Conservation (phyloP, 805 yeast species). For the Candida krabiensis region DNA sequence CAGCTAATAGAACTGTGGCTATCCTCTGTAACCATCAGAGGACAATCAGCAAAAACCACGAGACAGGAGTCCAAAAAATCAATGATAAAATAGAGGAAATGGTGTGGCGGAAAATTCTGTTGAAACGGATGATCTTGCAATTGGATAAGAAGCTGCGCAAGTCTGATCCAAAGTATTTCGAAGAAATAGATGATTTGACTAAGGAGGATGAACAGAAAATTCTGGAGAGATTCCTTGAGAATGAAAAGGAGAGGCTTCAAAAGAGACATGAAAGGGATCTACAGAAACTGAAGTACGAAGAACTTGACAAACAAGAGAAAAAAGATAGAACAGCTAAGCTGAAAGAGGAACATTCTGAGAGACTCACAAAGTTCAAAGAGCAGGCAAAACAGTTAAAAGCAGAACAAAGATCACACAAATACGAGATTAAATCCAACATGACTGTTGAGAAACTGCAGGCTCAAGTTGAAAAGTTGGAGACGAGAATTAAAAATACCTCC, state of each 20-base stretch:
- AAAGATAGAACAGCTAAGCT: slow-evolving; percentile 48
- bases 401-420: slow-evolving; percentile 61
- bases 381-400: slow-evolving; percentile 47
- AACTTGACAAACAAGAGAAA: slow-evolving; percentile 54
- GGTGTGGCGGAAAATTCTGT: slow-evolving; percentile 78
- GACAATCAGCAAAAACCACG: slow-evolving; percentile 84
- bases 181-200: slow-evolving; percentile 63
- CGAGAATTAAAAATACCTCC: slow-evolving; percentile 64
- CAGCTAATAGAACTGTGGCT: slow-evolving; percentile 95
- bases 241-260: slow-evolving; percentile 62
- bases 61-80: slow-evolving; percentile 74
- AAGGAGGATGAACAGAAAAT: slow-evolving; percentile 63
- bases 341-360: slow-evolving; percentile 53
- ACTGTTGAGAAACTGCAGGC: slow-evolving; percentile 67
- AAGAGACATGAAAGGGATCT: slow-evolving; percentile 75
- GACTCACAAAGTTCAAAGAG: slow-evolving; percentile 56
- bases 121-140: slow-evolving; percentile 67
- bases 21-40: slow-evolving; percentile 97
- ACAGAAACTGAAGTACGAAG: slow-evolving; percentile 65
- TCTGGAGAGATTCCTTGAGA: slow-evolving; percentile 57
- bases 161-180: slow-evolving; percentile 59
- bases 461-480: slow-evolving; percentile 72
- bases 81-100: slow-evolving; percentile 76
- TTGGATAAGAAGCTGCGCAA: slow-evolving; percentile 53
- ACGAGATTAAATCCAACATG: slow-evolving; percentile 51